Base-by-base conservation (phyloP, 2,329 filamentous ascomycete genomes). In the Arthrobotrys conoides region DNA sequence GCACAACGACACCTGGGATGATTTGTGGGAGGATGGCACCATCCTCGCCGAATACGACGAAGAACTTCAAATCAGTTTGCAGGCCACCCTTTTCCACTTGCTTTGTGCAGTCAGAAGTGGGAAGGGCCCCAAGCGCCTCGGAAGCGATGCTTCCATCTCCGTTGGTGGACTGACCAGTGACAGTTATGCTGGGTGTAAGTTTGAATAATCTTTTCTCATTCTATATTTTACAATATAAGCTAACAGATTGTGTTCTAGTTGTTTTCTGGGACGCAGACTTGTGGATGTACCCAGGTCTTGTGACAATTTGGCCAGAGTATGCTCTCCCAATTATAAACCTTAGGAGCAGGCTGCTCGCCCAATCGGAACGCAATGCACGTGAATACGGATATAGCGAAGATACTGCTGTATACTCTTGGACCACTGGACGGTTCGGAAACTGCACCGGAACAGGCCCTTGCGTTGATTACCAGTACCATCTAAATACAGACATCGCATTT, bases 401-500 rank as follows among this genome's bases (percentile, higher is more conserved):
- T 16, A 77, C 73, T 8, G 90, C 90, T 0, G 87, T 90, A 0
- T 93, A 88, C 81, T 88, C 90, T 0, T 93, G 91, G 91, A 92
- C 90, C 0, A 88, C 88, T 80, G 90, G 89, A 8, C 84, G 90
- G 5, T 90, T 87, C 81, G 91, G 91, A 1, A 92, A 92, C 81
- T 92, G 91, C 81, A 92, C 91, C 0, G 87, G 86, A 1, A 88
- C 88, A 2, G 88, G 88, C 1, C 87, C 88, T 27, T 92, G 91
- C 83, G 91, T 90, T 81, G 90, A 92, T 83, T 92, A 92, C 80
- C 87, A 92, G 82, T 93, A 92, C 81, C 91, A 92, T 83, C 81
- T 92, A 44, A 92, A 92, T 81, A 89, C 90, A 6, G 91, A 92
- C 80, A 91, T 92, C 80, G 89, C 88, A 0, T 85, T 91, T 33